Percentiles rank a stretch among this genome's conserved stretches.
Evolutionary conservation across 169 alveolate species (phyloP).

Genomic region (Plasmodium malariae): DNA sequence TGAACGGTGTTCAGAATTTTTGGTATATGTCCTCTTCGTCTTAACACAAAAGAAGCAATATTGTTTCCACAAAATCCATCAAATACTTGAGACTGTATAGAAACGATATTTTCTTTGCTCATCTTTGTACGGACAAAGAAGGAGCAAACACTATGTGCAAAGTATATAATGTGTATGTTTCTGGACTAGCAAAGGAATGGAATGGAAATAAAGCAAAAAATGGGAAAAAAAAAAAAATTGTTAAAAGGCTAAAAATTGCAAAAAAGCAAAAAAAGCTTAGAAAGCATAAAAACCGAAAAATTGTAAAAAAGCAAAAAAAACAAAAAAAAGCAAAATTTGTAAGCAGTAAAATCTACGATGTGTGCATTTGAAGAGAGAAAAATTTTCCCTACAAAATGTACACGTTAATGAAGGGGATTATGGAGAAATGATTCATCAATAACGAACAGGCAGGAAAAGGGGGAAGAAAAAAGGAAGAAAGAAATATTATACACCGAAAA

Average conservation of each 20-base stretch:
- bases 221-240: background rate
- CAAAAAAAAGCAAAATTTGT: too few species aligned
- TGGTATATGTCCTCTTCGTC: conserved; percentile 73
- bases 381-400: background rate
- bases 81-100: conserved; percentile 65
- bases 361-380: background rate
- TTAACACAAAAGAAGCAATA: conserved; percentile 56
- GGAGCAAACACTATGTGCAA: too few species aligned
- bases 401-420: too few species aligned
- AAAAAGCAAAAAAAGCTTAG: background rate
- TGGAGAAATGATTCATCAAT: too few species aligned
- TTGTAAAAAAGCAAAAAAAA: too few species aligned
- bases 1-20: conserved; percentile 65
- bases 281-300: too few species aligned
- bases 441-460: too few species aligned
- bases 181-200: background rate
- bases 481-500: too few species aligned
- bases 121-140: background rate
- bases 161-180: too few species aligned
- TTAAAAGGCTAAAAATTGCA: background rate
- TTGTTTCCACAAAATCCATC: conserved; percentile 77
- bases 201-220: background rate
- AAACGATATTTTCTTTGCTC: conserved; percentile 37
- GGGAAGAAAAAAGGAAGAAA: too few species aligned
- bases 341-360: too few species aligned